Conservation (phyloP, 352 stramenopile species). For the Globisporangium radiosum region DNA sequence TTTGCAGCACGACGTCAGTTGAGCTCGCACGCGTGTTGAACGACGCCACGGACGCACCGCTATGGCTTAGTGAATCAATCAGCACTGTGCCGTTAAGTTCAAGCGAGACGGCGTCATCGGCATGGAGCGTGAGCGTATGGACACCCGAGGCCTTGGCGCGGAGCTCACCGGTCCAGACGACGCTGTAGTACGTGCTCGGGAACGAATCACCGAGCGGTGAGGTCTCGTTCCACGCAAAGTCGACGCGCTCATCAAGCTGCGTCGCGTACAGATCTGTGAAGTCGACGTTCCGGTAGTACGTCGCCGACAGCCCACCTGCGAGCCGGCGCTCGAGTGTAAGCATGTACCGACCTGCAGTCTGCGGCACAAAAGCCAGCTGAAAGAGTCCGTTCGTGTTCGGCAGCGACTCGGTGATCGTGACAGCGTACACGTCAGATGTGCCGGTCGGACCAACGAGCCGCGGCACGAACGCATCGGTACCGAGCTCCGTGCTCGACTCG, state of each 20-base stretch:
- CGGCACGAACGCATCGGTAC: constrained; percentile 45
- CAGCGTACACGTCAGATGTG: constrained; percentile 22
- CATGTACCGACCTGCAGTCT: constrained; percentile 73
- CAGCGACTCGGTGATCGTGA: constrained; percentile 39
- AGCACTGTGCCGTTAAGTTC: constrained; percentile 66
- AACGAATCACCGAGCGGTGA: constrained; percentile 60
- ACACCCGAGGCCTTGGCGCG: constrained; percentile 34
- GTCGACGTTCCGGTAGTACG: constrained; percentile 87
- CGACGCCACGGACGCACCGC: background rate
- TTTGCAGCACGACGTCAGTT: constrained; percentile 15
- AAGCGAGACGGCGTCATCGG: constrained; percentile 78
- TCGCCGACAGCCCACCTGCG: constrained; percentile 85
- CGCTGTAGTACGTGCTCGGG: constrained; percentile 72
- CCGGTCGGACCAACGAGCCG: constrained; percentile 36
- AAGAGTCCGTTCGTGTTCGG: constrained; percentile 89
- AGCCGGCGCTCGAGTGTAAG: constrained; percentile 71
- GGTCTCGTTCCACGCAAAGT: constrained; percentile 83
- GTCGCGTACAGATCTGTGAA: constrained; percentile 79
- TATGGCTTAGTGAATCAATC: constrained; percentile 35
- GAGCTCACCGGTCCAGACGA: constrained; percentile 62
- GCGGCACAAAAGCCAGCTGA: constrained; percentile 66
- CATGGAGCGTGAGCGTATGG: constrained; percentile 75
- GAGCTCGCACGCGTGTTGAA: constrained; percentile 11
- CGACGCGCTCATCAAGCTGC: constrained; percentile 63
- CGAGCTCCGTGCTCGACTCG: constrained; percentile 65